A percentile compares a stretch with the other conserved stretches of the same genome.
These are phyloP conservation scores for Linnemannia hyalina DNA, from an alignment of 192 early-diverging fungal genomes.

Conservation along the genomic window DNA sequence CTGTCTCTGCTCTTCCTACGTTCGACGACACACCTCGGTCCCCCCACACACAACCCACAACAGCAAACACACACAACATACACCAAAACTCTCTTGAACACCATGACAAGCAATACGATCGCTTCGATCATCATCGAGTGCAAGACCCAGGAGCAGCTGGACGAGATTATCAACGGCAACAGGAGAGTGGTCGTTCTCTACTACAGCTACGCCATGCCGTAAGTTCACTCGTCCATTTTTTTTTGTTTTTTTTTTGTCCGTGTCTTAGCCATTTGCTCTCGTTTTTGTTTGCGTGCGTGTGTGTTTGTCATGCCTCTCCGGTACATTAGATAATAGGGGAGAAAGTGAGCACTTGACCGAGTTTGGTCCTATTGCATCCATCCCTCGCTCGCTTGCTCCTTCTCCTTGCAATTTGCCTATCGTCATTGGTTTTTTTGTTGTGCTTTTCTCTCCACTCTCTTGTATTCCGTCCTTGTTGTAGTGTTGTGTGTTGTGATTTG, in stretches of 20 bases:
- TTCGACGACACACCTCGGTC: not conserved
- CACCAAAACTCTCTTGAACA: not conserved
- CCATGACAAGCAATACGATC: slow-evolving; percentile 29
- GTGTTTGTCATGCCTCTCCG: slow-evolving; percentile 7
- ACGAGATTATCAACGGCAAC: slow-evolving; percentile 31
- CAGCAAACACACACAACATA: not conserved
- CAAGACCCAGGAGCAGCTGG: slow-evolving; percentile 43
- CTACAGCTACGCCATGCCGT: slow-evolving; percentile 57
- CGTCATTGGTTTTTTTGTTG: not conserved
- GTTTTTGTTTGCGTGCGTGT: not conserved
- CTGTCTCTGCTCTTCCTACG: not conserved
- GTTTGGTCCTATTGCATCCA: not conserved
- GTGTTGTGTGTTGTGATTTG: not conserved
- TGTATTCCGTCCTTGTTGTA: not conserved
- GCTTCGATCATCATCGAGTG: slow-evolving; percentile 50
- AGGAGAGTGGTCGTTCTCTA: slow-evolving; percentile 35
- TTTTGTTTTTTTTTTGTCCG: not conserved
- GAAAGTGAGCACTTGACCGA: not conserved
- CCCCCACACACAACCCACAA: not conserved
- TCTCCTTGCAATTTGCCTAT: not conserved
- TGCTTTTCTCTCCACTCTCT: not conserved
- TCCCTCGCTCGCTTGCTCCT: not conserved
- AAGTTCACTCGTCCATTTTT: slow-evolving; percentile 7
- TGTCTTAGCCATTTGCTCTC: not conserved
- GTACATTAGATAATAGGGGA: slow-evolving; percentile 21